These are phyloP conservation scores for Yamadazyma kanchanaburiensis DNA, from an alignment of 1,139 yeast genomes.

Conservation along the genomic window DNA sequence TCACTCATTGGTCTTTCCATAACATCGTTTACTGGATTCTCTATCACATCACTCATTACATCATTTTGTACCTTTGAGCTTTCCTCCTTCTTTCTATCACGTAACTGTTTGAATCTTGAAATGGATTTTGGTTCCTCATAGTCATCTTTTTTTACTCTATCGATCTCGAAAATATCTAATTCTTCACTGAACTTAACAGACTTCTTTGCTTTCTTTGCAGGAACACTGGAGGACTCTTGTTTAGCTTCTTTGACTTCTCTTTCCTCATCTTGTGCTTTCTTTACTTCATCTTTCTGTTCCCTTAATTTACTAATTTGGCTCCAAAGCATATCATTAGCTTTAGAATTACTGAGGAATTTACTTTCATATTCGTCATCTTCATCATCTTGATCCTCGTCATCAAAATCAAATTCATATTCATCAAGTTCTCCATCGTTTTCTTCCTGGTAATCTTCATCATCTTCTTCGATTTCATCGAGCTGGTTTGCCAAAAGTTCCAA, in stretches of 20 bases:
- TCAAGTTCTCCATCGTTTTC: constrained; percentile 24
- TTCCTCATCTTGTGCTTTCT: neutral
- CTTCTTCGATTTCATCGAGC: no score
- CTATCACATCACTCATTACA: constrained; percentile 2
- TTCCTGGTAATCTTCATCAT: constrained; percentile 26
- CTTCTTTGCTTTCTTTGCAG: constrained; percentile 19
- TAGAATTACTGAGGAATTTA: constrained; percentile 8
- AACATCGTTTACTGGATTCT: constrained; percentile 6
- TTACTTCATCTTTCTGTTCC: constrained; percentile 5
- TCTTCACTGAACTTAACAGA: constrained; percentile 51
- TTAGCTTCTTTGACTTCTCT: neutral
- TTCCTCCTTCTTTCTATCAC: constrained; percentile 5
- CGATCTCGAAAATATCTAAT: constrained; percentile 58
- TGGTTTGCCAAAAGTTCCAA: constrained; percentile 45
- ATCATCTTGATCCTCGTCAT: constrained; percentile 24
- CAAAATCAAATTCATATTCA: constrained; percentile 6
- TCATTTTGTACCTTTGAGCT: neutral
- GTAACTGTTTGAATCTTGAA: constrained; percentile 24
- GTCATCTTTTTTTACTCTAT: constrained; percentile 41
- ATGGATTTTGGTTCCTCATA: constrained; percentile 34
- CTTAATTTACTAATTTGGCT: constrained; percentile 24
- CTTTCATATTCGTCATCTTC: constrained; percentile 16
- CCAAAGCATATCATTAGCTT: constrained; percentile 28
- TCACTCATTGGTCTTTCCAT: constrained; percentile 5
- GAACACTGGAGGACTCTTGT: neutral